These are phyloP conservation scores for Neopestalotiopsis rosae DNA, from an alignment of 2,329 filamentous ascomycete species.

Conservation along the genomic window DNA sequence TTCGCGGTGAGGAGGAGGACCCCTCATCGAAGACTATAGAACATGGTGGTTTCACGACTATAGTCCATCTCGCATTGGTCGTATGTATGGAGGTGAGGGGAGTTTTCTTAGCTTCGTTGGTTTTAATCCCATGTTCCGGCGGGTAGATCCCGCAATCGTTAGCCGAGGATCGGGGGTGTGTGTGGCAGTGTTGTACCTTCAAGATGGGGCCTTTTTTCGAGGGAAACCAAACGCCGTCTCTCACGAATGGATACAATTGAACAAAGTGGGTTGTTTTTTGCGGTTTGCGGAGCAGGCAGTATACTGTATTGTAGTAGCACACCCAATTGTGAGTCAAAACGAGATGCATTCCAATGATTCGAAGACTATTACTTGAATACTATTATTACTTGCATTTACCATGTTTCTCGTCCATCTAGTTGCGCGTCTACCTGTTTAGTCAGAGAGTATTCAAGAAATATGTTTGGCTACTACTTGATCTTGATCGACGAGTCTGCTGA, in stretches of 20 bases:
- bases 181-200: no score
- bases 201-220: no score
- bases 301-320: background rate
- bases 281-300: background rate
- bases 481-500: no score
- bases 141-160: conserved; percentile 14
- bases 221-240: background rate
- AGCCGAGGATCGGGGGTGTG: conserved; percentile 6
- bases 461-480: background rate
- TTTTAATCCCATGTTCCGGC: background rate
- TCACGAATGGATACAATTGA: no score
- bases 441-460: no score
- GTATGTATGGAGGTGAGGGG: no score
- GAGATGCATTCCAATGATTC: background rate
- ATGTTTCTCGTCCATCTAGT: background rate
- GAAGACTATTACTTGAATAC: background rate
- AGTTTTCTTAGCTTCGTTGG: no score
- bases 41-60: background rate
- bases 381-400: background rate
- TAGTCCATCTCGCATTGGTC: no score
- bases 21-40: background rate
- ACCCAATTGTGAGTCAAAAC: background rate
- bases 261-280: background rate
- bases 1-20: background rate
- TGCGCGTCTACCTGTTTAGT: no score